Evolutionary conservation across 148 eudicot genomes (phyloP).

Genomic region (Silene uniflora): DNA sequence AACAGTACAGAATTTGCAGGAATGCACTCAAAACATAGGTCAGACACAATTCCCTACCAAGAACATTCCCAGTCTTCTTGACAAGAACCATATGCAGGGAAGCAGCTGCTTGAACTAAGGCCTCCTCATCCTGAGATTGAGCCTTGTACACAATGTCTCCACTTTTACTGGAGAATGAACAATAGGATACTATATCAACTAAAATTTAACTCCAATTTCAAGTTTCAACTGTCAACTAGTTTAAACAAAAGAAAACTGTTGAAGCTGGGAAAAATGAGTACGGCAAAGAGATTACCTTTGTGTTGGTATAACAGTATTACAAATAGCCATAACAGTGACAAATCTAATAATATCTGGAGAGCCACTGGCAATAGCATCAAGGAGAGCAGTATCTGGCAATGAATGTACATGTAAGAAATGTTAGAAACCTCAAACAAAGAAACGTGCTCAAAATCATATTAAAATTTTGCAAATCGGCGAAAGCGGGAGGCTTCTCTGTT

Average conservation of each 20-base stretch:
- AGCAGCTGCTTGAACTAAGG: constrained; percentile 96
- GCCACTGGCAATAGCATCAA: constrained; percentile 62
- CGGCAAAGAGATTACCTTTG: constrained; percentile 48
- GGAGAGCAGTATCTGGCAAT: constrained; percentile 61
- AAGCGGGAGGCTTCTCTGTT: neutral
- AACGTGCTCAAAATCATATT: neutral
- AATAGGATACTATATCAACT: neutral
- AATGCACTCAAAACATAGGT: constrained; percentile 7
- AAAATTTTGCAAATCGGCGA: neutral
- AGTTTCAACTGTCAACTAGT: constrained; percentile 7
- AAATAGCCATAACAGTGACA: constrained; percentile 83
- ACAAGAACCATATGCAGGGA: constrained; percentile 70
- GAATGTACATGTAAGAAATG: constrained; percentile 15
- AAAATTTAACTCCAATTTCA: neutral
- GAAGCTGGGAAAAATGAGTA: neutral
- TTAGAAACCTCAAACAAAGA: constrained; percentile 20
- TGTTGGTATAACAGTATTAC: constrained; percentile 86
- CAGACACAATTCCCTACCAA: constrained; percentile 45
- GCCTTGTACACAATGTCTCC: constrained; percentile 81
- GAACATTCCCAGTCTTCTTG: constrained; percentile 55
- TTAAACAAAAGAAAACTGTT: neutral
- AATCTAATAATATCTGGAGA: constrained; percentile 67
- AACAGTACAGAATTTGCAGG: neutral
- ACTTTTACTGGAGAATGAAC: constrained; percentile 51
- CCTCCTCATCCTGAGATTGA: constrained; percentile 99